Percentiles rank a stretch among this genome's conserved stretches.
Conservation (phyloP, 2,329 filamentous ascomycete species). For the Sporothrix schenckii region DNA sequence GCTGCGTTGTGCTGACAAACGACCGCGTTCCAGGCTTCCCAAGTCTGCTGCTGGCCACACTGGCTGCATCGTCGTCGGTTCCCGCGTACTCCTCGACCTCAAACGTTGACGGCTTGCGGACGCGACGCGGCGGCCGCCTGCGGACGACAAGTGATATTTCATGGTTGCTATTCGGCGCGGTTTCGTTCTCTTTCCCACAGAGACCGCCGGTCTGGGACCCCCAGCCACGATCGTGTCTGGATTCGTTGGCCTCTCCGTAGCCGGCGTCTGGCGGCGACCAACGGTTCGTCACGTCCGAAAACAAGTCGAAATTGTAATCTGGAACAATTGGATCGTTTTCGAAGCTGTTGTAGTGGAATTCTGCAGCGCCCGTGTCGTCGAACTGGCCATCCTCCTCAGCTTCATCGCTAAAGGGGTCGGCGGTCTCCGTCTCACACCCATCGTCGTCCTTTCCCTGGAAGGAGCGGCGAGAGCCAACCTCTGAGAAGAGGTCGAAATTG, state of each 20-base stretch:
- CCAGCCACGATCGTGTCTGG: not conserved
- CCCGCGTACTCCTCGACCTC: conserved; percentile 32
- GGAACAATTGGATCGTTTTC: conserved; percentile 25
- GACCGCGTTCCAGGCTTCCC: not conserved
- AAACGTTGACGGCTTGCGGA: conserved; percentile 7
- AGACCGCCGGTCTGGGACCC: not conserved
- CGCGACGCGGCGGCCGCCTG: not conserved
- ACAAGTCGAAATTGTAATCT: conserved; percentile 33
- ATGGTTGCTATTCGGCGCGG: not conserved
- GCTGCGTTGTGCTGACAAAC: not conserved
- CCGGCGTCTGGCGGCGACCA: not conserved
- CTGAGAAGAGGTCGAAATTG: conserved; percentile 32
- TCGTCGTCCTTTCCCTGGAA: not conserved
- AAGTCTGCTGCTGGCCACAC: not conserved
- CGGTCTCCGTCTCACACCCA: not conserved
- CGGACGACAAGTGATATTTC: not conserved
- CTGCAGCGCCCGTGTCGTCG: not conserved
- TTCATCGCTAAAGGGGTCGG: not conserved
- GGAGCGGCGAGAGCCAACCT: not conserved
- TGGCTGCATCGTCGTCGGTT: not conserved
- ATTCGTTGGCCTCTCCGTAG: not conserved
- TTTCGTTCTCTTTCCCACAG: not conserved
- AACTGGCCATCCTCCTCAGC: not conserved
- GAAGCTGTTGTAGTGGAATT: not conserved
- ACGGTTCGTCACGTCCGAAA: conserved; percentile 28